Evolutionary conservation across 2,329 filamentous ascomycete genomes (phyloP).

Genomic region (Neocucurbitaria cava): DNA sequence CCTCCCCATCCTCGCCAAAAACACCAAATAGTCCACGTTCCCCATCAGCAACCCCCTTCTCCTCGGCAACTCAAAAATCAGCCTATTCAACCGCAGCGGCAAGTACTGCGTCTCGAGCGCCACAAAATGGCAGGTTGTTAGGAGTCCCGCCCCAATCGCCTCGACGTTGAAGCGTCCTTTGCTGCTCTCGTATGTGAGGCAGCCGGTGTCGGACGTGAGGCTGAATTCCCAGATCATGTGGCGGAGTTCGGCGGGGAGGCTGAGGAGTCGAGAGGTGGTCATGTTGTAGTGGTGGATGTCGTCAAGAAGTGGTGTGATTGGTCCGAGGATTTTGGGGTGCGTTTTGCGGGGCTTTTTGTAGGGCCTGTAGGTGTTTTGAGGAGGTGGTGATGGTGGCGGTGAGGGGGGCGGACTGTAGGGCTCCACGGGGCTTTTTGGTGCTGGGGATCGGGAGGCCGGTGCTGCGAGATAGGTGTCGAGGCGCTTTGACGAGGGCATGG

Average conservation of each 20-base stretch:
- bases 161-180: conserved; percentile 16
- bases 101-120: conserved; percentile 18
- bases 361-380: not conserved
- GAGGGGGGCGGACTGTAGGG: not conserved
- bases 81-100: conserved; percentile 12
- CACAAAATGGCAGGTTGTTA: conserved; percentile 18
- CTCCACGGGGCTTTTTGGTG: not conserved
- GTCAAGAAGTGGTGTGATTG: not conserved
- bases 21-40: not conserved
- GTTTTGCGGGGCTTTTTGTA: not conserved
- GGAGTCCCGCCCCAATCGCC: conserved; percentile 17
- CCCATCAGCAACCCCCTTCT: too few relatives aligned
- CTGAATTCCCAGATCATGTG: conserved; percentile 17
- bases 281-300: not conserved
- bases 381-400: too few relatives aligned
- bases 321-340: not conserved
- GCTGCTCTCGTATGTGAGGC: conserved; percentile 4
- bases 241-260: conserved; percentile 20
- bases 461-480: not conserved
- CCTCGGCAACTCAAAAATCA: conserved; percentile 12
- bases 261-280: conserved; percentile 11
- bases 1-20: conserved; percentile 1
- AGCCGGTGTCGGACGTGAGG: conserved; percentile 6
- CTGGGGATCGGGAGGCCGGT: not conserved
- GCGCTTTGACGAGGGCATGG: not conserved